These are phyloP conservation scores for Metarhizium rileyi DNA, from an alignment of 2,329 filamentous ascomycete species.

Conservation along the genomic window DNA sequence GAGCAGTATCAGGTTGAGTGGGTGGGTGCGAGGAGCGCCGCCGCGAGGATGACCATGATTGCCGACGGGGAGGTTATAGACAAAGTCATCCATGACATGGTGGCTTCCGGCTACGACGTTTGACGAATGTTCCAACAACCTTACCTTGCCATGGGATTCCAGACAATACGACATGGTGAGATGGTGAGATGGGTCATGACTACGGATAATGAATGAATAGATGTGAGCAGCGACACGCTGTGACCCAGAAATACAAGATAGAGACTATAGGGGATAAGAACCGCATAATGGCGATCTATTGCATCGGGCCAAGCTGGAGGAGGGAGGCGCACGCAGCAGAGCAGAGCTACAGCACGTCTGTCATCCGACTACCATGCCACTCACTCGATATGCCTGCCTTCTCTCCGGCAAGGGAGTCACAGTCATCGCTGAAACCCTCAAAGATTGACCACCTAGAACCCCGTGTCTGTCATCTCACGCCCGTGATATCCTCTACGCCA, in stretches of 20 bases:
- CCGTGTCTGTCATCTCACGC: constrained; percentile 1
- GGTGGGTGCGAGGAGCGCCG: constrained; percentile 15
- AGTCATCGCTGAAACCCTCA: background rate
- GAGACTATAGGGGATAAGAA: no score
- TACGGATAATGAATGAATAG: no score
- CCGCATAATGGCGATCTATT: no score
- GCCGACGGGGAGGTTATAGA: constrained; percentile 17
- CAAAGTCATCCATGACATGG: constrained; percentile 18
- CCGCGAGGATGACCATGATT: constrained; percentile 13
- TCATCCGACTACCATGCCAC: background rate
- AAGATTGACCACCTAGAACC: background rate
- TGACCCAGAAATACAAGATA: no score
- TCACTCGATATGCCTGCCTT: background rate
- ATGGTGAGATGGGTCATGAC: no score
- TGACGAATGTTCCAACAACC: constrained; percentile 1
- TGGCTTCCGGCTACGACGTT: constrained; percentile 16
- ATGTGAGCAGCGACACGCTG: no score
- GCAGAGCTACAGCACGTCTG: no score
- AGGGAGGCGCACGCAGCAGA: no score
- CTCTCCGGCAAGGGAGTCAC: background rate
- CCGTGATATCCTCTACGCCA: background rate
- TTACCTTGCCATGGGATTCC: no score
- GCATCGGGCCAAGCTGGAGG: no score
- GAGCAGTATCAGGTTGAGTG: constrained; percentile 13
- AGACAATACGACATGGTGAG: no score